Conservation (phyloP, 2,329 filamentous ascomycete genomes). For the Ceratocystis eucalypticola region DNA sequence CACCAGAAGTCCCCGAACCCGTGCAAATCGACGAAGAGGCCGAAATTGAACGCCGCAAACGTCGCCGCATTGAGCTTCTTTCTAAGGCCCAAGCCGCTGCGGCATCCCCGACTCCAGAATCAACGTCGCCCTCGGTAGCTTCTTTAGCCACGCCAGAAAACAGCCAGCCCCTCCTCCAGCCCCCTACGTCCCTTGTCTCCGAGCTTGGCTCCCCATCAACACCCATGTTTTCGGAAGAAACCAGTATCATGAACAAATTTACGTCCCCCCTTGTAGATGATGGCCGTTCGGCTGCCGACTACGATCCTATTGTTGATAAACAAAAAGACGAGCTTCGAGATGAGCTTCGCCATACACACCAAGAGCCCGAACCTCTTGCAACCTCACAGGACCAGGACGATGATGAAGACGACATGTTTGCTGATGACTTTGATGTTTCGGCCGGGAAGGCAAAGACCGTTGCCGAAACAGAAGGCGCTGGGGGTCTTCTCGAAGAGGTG, state of each 20-base stretch:
- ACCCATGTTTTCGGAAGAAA: conserved; percentile 14
- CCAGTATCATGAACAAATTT: conserved; percentile 12
- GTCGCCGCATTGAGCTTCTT: conserved; percentile 69
- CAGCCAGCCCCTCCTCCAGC: conserved; percentile 25
- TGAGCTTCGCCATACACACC: conserved; percentile 41
- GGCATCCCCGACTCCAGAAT: conserved; percentile 47
- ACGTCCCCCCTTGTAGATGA: conserved; percentile 33
- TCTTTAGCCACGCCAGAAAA: not conserved
- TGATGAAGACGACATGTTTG: conserved; percentile 80
- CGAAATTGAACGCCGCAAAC: conserved; percentile 72
- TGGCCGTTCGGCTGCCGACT: conserved; percentile 82
- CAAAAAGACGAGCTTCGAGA: conserved; percentile 64
- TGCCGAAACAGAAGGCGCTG: conserved; percentile 32
- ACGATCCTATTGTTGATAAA: conserved; percentile 82
- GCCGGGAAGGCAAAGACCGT: conserved; percentile 23
- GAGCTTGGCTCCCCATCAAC: not conserved
- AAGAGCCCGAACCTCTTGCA: not conserved
- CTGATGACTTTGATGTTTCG: conserved; percentile 56
- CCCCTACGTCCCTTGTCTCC: conserved; percentile 29
- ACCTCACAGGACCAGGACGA: conserved; percentile 33
- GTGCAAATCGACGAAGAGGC: conserved; percentile 65
- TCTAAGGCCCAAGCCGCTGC: conserved; percentile 66
- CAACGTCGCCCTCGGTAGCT: conserved; percentile 36
- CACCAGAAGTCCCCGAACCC: conserved; percentile 28
- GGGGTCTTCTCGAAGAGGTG: conserved; percentile 79